A percentile compares a stretch with the other conserved stretches of the same genome.
phyloP scores from a whole-genome alignment of 2,329 filamentous ascomycete genomes.

The Lasiodiplodia sp. region DNA sequence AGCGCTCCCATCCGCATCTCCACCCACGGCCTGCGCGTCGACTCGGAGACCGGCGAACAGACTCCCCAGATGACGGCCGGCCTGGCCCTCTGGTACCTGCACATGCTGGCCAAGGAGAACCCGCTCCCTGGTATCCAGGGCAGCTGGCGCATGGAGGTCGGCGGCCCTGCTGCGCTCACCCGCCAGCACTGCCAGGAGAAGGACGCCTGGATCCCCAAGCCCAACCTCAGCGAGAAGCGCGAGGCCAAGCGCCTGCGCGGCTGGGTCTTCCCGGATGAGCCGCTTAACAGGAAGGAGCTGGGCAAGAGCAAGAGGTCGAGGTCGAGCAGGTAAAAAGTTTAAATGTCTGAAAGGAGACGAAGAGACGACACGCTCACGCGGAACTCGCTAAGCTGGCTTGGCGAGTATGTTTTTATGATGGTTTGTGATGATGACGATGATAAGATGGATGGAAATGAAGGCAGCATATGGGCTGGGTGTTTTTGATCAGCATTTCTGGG shows the following conservation, averaged over 20 bases:
- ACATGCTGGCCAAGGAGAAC: constrained; percentile 72
- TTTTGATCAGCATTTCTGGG: constrained; percentile 25
- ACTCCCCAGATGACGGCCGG: constrained; percentile 68
- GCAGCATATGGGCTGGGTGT: constrained; percentile 14
- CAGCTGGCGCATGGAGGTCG: constrained; percentile 74
- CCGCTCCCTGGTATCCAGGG: constrained; percentile 63
- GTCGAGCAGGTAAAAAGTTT: constrained; percentile 9
- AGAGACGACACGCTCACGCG: constrained; percentile 18
- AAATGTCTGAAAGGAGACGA: not conserved
- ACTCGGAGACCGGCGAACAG: constrained; percentile 49
- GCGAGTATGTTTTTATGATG: constrained; percentile 17
- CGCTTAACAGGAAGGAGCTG: constrained; percentile 74
- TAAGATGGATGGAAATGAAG: constrained; percentile 8
- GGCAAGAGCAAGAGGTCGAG: constrained; percentile 59
- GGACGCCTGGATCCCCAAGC: constrained; percentile 77
- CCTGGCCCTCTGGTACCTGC: constrained; percentile 79
- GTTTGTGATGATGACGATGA: constrained; percentile 25
- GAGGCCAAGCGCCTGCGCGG: constrained; percentile 76
- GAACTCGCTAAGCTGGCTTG: constrained; percentile 17
- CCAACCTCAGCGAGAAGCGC: constrained; percentile 76
- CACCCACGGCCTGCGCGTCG: constrained; percentile 40
- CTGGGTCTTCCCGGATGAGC: constrained; percentile 79
- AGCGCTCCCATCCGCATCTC: constrained; percentile 63
- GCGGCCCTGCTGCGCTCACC: constrained; percentile 75
- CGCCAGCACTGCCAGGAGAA: constrained; percentile 73